phyloP scores from a whole-genome alignment of 176 grass and related monocot genomes.

The Otatea glauca region DNA sequence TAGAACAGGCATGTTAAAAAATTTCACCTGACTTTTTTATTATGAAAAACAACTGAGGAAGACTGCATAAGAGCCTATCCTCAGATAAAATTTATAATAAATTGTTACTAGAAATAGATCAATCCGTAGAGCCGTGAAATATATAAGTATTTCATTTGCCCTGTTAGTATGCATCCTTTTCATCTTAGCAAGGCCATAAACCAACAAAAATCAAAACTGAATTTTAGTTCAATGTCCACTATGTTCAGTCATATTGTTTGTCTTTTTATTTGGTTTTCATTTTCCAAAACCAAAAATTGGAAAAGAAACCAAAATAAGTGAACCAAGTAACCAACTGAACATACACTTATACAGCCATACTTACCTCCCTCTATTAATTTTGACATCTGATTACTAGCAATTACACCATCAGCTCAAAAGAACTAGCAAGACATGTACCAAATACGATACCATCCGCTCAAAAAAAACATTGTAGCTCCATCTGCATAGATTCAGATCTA shows the following conservation, averaged over 20 bases:
- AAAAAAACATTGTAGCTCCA: background rate
- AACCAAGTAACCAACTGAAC: background rate
- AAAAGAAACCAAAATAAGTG: background rate
- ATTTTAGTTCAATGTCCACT: background rate
- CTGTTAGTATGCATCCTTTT: background rate
- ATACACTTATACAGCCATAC: background rate
- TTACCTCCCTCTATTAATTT: background rate
- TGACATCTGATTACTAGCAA: background rate
- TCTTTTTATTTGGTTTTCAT: background rate
- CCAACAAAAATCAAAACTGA: background rate
- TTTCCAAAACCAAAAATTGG: background rate
- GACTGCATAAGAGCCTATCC: background rate
- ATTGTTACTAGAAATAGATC: background rate
- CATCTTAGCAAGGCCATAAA: background rate
- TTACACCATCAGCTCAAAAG: background rate
- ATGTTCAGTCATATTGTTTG: background rate
- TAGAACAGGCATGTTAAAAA: background rate
- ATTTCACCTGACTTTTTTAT: background rate
- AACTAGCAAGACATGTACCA: background rate
- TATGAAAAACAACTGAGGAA: background rate
- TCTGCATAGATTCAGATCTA: background rate
- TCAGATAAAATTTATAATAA: background rate
- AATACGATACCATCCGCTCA: background rate
- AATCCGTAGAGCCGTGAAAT: background rate
- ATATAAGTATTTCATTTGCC: background rate